Conservation (phyloP, 2,329 filamentous ascomycete genomes). For the Xylariaceae sp. region DNA sequence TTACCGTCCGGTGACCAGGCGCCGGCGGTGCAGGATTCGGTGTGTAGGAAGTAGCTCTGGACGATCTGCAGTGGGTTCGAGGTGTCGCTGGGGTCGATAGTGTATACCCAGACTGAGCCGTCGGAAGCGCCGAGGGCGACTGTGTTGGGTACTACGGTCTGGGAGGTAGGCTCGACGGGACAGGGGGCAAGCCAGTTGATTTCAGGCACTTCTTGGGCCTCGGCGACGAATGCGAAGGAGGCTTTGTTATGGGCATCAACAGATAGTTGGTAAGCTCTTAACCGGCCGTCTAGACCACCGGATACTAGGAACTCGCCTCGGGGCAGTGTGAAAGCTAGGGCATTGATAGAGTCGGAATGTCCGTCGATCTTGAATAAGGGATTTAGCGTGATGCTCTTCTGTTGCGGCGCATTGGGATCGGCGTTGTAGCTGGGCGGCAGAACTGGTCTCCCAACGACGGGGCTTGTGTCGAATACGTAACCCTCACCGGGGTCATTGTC, state of each 20-base stretch:
- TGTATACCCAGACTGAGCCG: slow-evolving; percentile 93
- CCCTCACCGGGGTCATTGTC: slow-evolving; percentile 69
- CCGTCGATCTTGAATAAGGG: slow-evolving; percentile 75
- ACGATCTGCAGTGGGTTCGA: slow-evolving; percentile 69
- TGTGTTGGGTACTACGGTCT: slow-evolving; percentile 56
- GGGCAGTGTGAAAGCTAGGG: slow-evolving; percentile 78
- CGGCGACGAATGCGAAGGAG: slow-evolving; percentile 61
- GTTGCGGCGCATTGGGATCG: slow-evolving; percentile 55
- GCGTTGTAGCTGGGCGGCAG: slow-evolving; percentile 73
- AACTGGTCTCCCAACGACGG: slow-evolving; percentile 60
- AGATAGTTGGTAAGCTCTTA: slow-evolving; percentile 64
- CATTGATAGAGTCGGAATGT: slow-evolving; percentile 87
- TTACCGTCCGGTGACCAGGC: slow-evolving; percentile 86
- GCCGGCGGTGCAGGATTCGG: slow-evolving; percentile 79
- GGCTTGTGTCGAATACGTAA: slow-evolving; percentile 76
- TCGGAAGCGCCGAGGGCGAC: slow-evolving; percentile 85
- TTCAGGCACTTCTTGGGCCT: slow-evolving; percentile 87
- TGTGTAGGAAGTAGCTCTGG: slow-evolving; percentile 90
- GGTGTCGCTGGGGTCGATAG: slow-evolving; percentile 64
- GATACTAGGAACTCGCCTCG: slow-evolving; percentile 81
- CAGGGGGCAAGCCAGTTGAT: slow-evolving; percentile 86
- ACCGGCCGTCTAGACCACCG: slow-evolving; percentile 78
- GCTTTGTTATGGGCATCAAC: slow-evolving; percentile 44
- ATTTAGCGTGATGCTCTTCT: slow-evolving; percentile 53
- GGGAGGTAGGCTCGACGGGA: slow-evolving; percentile 57